These are phyloP conservation scores for Crithidia acanthocephali DNA, from an alignment of 208 protist genomes.

Conservation along the genomic window DNA sequence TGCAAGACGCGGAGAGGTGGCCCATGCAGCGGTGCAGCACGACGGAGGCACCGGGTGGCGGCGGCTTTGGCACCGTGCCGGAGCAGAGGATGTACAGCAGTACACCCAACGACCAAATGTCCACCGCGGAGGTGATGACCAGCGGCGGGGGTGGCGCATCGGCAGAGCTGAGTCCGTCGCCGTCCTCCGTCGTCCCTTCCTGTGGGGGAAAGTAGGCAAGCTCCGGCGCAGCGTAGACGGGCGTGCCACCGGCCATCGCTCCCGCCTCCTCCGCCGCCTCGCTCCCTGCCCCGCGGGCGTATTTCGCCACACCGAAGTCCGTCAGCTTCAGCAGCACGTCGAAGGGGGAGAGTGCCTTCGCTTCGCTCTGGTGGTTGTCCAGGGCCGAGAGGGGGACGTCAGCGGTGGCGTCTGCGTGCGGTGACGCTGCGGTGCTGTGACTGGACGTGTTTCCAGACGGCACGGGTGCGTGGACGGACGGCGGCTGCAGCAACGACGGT, in stretches of 20 bases:
- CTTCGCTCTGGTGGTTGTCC: conserved; percentile 53
- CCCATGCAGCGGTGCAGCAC: conserved; percentile 39
- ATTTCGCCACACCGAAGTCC: conserved; percentile 84
- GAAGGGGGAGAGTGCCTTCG: conserved; percentile 41
- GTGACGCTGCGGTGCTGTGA: neutral
- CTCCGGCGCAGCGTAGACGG: conserved; percentile 78
- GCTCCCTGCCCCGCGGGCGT: conserved; percentile 32
- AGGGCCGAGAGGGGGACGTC: conserved; percentile 26
- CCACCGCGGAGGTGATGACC: conserved; percentile 38
- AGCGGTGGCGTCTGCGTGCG: neutral
- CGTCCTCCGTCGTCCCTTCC: neutral
- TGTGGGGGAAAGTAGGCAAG: conserved; percentile 22
- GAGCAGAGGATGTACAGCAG: conserved; percentile 80
- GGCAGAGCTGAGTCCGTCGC: neutral
- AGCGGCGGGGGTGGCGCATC: neutral
- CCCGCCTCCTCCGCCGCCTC: conserved; percentile 15
- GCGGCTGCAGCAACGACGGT: neutral
- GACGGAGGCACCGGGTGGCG: conserved; percentile 16
- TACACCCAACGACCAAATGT: conserved; percentile 80
- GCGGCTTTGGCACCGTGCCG: conserved; percentile 52
- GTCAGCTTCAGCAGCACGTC: conserved; percentile 66
- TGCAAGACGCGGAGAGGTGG: conserved; percentile 41
- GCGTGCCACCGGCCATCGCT: conserved; percentile 40
- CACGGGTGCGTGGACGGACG: neutral
- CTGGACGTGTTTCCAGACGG: neutral